Evolutionary conservation across 345 rosid species (phyloP).

Genomic region (Salix udensis): DNA sequence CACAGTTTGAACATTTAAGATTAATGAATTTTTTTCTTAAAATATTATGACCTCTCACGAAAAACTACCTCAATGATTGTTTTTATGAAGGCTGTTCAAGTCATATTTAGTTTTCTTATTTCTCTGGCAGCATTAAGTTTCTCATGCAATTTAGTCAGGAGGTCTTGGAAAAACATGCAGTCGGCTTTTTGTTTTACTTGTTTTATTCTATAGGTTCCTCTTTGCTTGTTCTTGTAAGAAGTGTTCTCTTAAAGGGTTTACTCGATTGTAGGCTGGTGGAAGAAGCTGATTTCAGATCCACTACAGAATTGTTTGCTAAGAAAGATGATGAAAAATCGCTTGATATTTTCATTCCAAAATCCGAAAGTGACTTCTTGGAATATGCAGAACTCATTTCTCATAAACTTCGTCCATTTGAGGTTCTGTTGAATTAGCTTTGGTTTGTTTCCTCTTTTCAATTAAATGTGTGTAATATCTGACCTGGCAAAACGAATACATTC

Average conservation of each 20-base stretch:
- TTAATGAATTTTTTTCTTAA: background rate
- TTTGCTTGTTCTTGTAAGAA: background rate
- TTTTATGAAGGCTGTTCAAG: background rate
- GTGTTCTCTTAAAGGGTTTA: slow-evolving; percentile 2
- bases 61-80: background rate
- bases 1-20: too few relatives aligned
- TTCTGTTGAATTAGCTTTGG: slow-evolving; percentile 15
- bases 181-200: background rate
- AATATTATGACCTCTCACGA: background rate
- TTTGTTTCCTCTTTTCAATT: background rate
- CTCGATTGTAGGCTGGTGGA: slow-evolving; percentile 63
- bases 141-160: background rate
- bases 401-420: slow-evolving; percentile 74
- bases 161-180: background rate
- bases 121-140: background rate
- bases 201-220: background rate
- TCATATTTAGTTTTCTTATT: background rate
- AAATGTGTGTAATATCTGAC: slow-evolving; percentile 4
- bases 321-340: slow-evolving; percentile 56
- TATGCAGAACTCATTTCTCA: slow-evolving; percentile 85
- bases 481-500: background rate
- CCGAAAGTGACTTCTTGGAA: slow-evolving; percentile 84
- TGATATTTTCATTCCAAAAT: slow-evolving; percentile 80
- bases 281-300: slow-evolving; percentile 79
- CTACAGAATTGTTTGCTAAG: slow-evolving; percentile 63